Percentiles rank a stretch among this genome's conserved stretches.
Evolutionary conservation across 2,329 filamentous ascomycete species (phyloP).

Genomic region (Apiospora pterosperma): DNA sequence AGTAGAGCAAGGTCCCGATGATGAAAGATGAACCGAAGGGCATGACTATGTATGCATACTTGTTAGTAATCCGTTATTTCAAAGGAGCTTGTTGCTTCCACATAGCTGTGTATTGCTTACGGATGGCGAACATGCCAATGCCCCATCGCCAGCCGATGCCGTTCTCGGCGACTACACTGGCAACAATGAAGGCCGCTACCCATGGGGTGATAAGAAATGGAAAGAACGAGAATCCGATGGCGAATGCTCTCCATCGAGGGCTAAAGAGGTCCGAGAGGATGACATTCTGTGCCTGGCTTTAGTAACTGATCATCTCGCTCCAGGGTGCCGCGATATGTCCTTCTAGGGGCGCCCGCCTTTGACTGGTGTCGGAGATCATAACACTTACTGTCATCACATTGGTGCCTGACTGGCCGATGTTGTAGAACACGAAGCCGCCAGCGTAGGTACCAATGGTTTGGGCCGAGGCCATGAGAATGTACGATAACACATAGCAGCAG

Average conservation of each 20-base stretch:
- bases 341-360: neutral
- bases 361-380: neutral
- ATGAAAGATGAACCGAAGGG: slow-evolving; percentile 48
- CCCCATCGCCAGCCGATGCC: slow-evolving; percentile 53
- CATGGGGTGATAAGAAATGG: slow-evolving; percentile 46
- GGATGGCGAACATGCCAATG: slow-evolving; percentile 53
- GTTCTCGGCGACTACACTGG: slow-evolving; percentile 30
- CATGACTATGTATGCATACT: slow-evolving; percentile 30
- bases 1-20: slow-evolving; percentile 44
- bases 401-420: slow-evolving; percentile 55
- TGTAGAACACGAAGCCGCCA: slow-evolving; percentile 55
- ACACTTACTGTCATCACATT: slow-evolving; percentile 44
- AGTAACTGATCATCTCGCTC: neutral
- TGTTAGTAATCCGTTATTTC: too few species aligned
- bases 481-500: slow-evolving; percentile 51
- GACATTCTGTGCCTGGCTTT: slow-evolving; percentile 42
- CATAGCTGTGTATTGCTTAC: neutral
- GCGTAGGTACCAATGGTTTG: slow-evolving; percentile 49
- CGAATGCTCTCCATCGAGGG: slow-evolving; percentile 46
- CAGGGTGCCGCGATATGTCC: neutral
- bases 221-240: slow-evolving; percentile 45
- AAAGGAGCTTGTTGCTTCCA: fast-evolving
- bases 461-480: slow-evolving; percentile 54
- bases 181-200: slow-evolving; percentile 47
- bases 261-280: slow-evolving; percentile 61